Evolutionary conservation across 352 stramenopile species (phyloP).

Genomic region (Phytopythium helicoides): DNA sequence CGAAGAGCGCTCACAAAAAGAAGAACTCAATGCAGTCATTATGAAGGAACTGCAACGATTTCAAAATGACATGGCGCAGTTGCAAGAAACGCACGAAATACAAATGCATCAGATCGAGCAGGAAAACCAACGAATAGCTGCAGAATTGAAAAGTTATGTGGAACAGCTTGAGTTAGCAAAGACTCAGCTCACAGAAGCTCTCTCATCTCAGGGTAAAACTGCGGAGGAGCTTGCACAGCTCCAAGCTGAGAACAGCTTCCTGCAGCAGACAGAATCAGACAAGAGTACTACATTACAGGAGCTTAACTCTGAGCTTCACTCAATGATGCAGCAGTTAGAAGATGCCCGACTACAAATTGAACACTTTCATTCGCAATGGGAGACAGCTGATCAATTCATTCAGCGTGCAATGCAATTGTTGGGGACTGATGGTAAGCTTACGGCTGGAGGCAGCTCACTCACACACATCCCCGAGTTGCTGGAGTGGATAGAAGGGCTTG

Average conservation of each 20-base stretch:
- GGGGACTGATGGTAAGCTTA: constrained; percentile 4
- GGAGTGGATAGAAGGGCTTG: constrained; percentile 18
- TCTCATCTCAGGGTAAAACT: constrained; percentile 22
- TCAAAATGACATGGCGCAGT: constrained; percentile 25
- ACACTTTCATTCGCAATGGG: constrained; percentile 30
- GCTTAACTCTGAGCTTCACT: constrained; percentile 51
- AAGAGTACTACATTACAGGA: constrained; percentile 55
- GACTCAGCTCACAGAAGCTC: constrained; percentile 12
- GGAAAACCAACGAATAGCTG: background rate
- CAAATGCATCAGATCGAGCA: background rate
- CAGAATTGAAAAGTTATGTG: constrained; percentile 12
- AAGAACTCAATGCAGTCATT: constrained; percentile 66
- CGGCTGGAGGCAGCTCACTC: background rate
- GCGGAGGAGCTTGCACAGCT: constrained; percentile 31
- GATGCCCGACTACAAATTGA: constrained; percentile 24
- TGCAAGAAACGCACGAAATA: constrained; percentile 20
- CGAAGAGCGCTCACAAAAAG: constrained; percentile 56
- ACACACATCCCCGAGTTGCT: constrained; percentile 15
- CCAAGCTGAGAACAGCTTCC: constrained; percentile 32
- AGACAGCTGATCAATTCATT: constrained; percentile 20
- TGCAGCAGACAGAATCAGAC: constrained; percentile 43
- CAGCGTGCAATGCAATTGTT: constrained; percentile 33
- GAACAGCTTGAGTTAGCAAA: constrained; percentile 19
- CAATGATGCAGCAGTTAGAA: constrained; percentile 32
- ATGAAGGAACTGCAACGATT: constrained; percentile 44